Evolutionary conservation across 768 basidiomycete genomes (phyloP).

Genomic region (Boletus reticulatus): DNA sequence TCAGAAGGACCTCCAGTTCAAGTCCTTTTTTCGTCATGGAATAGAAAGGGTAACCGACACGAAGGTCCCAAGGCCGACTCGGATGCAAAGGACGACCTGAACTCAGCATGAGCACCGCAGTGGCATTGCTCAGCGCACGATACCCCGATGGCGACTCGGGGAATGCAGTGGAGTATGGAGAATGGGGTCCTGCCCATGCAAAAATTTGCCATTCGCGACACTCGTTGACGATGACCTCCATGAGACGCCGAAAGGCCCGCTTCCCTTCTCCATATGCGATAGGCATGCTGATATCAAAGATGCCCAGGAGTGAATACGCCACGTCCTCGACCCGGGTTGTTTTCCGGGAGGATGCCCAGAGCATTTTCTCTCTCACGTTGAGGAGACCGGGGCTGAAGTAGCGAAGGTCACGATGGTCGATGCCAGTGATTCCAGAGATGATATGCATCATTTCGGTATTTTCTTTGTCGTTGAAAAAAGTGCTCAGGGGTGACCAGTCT

Average conservation of each 20-base stretch:
- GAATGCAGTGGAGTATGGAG: conserved; percentile 16
- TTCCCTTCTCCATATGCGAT: conserved; percentile 27
- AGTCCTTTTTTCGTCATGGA: conserved; percentile 22
- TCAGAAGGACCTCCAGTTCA: conserved; percentile 19
- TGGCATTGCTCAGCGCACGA: conserved; percentile 2
- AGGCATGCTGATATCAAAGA: conserved; percentile 23
- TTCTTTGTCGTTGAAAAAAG: conserved; percentile 18
- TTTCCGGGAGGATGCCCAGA: conserved; percentile 23
- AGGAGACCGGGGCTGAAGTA: conserved; percentile 22
- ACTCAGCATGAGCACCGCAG: background rate
- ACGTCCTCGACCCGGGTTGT: conserved; percentile 28
- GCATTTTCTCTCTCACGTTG: conserved; percentile 18
- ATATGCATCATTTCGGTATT: conserved; percentile 9
- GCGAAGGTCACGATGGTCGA: conserved; percentile 8
- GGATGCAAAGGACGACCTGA: background rate
- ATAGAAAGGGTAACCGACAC: conserved; percentile 20
- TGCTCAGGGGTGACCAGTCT: conserved; percentile 15
- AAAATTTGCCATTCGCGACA: conserved; percentile 23
- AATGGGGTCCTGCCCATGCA: conserved; percentile 22
- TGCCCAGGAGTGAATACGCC: conserved; percentile 26
- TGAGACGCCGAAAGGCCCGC: conserved; percentile 24
- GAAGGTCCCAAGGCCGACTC: conserved; percentile 10
- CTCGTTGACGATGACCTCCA: conserved; percentile 18
- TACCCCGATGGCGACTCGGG: conserved; percentile 22
- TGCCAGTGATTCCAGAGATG: conserved; percentile 12